Evolutionary conservation across 2,329 filamentous ascomycete species (phyloP).

Genomic region (Penicillium verrucosum): DNA sequence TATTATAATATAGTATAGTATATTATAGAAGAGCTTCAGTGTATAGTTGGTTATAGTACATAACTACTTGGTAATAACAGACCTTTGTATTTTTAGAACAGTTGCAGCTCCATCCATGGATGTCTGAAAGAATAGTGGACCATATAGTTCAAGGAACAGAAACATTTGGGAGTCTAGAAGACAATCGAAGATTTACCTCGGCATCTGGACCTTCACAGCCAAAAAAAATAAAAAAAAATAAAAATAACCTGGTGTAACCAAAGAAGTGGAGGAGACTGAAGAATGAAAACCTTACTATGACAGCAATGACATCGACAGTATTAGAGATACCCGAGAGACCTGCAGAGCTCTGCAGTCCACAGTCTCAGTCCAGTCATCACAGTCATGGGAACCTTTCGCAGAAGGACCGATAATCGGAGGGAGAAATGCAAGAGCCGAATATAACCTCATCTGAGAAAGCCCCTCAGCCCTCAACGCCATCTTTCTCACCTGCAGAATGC

Average conservation of each 20-base stretch:
- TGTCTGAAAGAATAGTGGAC: slow-evolving; percentile 6
- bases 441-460: slow-evolving; percentile 12
- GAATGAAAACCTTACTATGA: slow-evolving; percentile 11
- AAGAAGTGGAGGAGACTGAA: not conserved
- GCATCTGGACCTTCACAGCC: slow-evolving; percentile 11
- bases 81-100: slow-evolving; percentile 1
- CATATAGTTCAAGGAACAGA: not conserved
- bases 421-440: not conserved
- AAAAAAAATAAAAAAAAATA: too few species aligned
- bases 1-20: too few species aligned
- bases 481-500: slow-evolving; percentile 11
- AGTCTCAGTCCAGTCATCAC: slow-evolving; percentile 1
- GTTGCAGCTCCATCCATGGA: slow-evolving; percentile 4
- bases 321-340: too few species aligned
- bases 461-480: not conserved
- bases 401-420: slow-evolving; percentile 3
- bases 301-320: not conserved
- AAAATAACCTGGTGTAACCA: slow-evolving; percentile 1
- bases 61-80: not conserved
- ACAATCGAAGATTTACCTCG: slow-evolving; percentile 5
- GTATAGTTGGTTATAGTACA: not conserved
- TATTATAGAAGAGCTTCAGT: not conserved
- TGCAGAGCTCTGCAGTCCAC: not conserved
- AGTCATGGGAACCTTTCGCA: not conserved
- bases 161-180: slow-evolving; percentile 11